Conservation (phyloP, 495 filamentous ascomycete genomes). For the Cetradonia linearis region DNA sequence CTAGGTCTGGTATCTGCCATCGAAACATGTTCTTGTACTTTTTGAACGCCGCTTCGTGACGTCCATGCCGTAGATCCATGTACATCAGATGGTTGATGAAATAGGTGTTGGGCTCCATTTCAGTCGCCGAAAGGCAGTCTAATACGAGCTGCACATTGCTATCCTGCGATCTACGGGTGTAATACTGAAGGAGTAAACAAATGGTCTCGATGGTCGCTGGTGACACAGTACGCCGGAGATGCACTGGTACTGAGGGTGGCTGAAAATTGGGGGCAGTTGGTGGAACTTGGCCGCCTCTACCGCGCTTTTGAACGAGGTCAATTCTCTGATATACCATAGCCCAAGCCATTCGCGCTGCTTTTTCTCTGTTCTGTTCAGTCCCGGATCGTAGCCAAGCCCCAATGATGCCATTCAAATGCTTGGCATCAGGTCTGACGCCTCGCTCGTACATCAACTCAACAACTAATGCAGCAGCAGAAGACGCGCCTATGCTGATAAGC, state of each 20-base stretch:
- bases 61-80: slow-evolving; percentile 44
- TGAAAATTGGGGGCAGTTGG: slow-evolving; percentile 14
- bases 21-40: slow-evolving; percentile 44
- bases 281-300: background rate
- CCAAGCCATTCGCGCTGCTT: slow-evolving; percentile 65
- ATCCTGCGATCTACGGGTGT: slow-evolving; percentile 49
- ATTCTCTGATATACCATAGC: slow-evolving; percentile 61
- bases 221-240: slow-evolving; percentile 37
- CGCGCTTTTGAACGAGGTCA: slow-evolving; percentile 42
- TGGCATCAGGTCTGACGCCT: slow-evolving; percentile 52
- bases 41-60: slow-evolving; percentile 42
- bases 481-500: slow-evolving; percentile 59
- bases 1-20: slow-evolving; percentile 48
- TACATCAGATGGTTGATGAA: slow-evolving; percentile 68
- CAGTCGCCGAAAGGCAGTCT: slow-evolving; percentile 44
- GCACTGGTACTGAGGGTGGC: slow-evolving; percentile 26
- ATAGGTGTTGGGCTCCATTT: slow-evolving; percentile 55
- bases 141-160: slow-evolving; percentile 47
- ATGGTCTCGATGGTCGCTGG: slow-evolving; percentile 69
- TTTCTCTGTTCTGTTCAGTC: slow-evolving; percentile 39
- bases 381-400: slow-evolving; percentile 62
- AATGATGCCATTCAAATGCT: slow-evolving; percentile 66
- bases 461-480: slow-evolving; percentile 58
- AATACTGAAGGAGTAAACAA: slow-evolving; percentile 61
- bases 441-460: slow-evolving; percentile 57